Evolutionary conservation across 306 rosid genomes (phyloP).

Genomic region (Hippophae rhamnoides): DNA sequence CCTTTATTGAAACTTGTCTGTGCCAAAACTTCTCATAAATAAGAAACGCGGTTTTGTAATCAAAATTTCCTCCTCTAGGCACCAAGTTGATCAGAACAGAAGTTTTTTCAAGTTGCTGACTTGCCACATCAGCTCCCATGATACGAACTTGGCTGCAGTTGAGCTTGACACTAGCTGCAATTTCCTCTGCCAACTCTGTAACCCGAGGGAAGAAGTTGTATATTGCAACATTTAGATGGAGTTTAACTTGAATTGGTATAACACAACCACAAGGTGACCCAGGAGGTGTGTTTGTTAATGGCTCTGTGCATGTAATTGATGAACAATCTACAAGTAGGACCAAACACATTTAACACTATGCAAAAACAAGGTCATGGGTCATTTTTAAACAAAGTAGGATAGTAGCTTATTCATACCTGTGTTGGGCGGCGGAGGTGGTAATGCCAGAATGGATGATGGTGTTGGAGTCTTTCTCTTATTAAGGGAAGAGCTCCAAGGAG

Average conservation of each 20-base stretch:
- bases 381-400: neutral
- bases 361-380: constrained; percentile 5
- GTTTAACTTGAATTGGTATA: constrained; percentile 76
- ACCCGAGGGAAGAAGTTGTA: constrained; percentile 72
- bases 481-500: constrained; percentile 51
- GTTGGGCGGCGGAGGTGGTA: constrained; percentile 94
- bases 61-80: constrained; percentile 58
- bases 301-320: constrained; percentile 60
- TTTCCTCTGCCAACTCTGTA: constrained; percentile 65
- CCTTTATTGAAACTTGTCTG: constrained; percentile 41
- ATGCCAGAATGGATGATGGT: constrained; percentile 44
- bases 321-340: constrained; percentile 56
- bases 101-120: constrained; percentile 67
- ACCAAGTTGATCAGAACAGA: constrained; percentile 66
- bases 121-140: constrained; percentile 80
- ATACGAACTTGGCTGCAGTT: constrained; percentile 84
- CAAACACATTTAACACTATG: constrained; percentile 9
- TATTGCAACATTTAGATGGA: constrained; percentile 44
- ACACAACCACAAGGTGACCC: constrained; percentile 87
- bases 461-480: constrained; percentile 49
- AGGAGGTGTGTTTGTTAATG: constrained; percentile 70
- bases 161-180: constrained; percentile 54
- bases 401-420: constrained; percentile 36
- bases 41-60: constrained; percentile 39
- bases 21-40: constrained; percentile 76